Evolutionary conservation across 208 protist species (phyloP), one percentile per base, ranked within the genome.

Genomic region (Histomonas meleagridis): DNA sequence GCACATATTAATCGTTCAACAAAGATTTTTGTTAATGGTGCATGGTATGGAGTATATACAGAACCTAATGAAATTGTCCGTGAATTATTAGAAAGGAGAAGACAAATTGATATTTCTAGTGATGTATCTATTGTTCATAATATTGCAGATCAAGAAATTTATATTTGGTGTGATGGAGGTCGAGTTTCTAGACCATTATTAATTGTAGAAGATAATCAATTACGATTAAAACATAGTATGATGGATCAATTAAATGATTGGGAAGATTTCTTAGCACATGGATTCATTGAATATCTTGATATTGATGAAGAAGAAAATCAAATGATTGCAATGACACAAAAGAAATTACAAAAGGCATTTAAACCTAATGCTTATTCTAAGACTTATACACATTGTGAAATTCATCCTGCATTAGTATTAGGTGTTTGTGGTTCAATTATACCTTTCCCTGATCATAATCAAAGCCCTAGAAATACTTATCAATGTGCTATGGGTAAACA

Each of bases 401-500:
- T 99, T 94, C 96, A 99, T 94, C 97, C 97, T 43, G 95, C 95
- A n/a, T 97, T 98, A 95, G 97, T 98, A 92, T 94, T 98, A 9
- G 97, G 97, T 91, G 95, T 98, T 53, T 97, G 96, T 91, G 97
- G 96, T 12, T 97, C 96, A 7, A 97, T 98, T 86, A 98, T 99
- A 94, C 97, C 97, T 26, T 99, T 98, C 94, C 97, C 97, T 18
- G 96, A 99, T 93, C 97, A 98, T 95, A 98, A 98, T 93, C 97
- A 96, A 93, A 96, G 95, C 1, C 97, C 97, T 65, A 94, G 97
- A 92, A 98, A 98, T 93, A 97, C 96, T 35, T 98, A 98, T 93
- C 97, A 98, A 93, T 96, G 95, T 46, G 97, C 97, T 91, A 98
- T 98, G 97, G 97, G 97, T 93, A 98, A 98, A 94, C 97, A 98